Percentiles rank a stretch among this genome's conserved stretches.
phyloP scores from a whole-genome alignment of 192 early-diverging fungal genomes.

The Linnemannia zychae region DNA sequence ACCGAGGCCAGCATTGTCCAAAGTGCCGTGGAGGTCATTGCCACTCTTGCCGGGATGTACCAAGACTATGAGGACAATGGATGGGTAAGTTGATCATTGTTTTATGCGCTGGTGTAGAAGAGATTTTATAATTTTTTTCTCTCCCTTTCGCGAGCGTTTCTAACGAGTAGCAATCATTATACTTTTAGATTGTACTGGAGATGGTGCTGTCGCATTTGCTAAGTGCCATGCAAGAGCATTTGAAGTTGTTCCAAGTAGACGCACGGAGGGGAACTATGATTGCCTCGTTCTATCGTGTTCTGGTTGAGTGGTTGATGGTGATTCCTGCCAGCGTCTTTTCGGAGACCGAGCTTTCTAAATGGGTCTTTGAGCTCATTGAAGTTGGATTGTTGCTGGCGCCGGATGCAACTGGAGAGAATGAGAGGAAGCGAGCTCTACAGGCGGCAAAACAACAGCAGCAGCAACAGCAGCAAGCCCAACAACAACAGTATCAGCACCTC shows the following conservation, averaged over 20 bases:
- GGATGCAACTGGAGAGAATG: conserved; percentile 37
- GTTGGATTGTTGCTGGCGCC: conserved; percentile 57
- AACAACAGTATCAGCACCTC: conserved; percentile 4
- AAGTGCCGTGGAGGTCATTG: conserved; percentile 75
- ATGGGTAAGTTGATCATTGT: conserved; percentile 45
- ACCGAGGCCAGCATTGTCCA: conserved; percentile 70
- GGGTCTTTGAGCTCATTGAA: conserved; percentile 82
- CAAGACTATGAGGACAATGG: conserved; percentile 68
- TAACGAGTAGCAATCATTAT: too few species aligned
- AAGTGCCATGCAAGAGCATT: conserved; percentile 75
- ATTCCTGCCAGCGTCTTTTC: conserved; percentile 71
- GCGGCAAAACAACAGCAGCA: conserved; percentile 37
- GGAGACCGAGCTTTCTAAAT: conserved; percentile 70
- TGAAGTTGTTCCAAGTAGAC: conserved; percentile 61
- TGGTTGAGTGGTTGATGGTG: conserved; percentile 84
- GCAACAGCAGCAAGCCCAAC: conserved; percentile 17
- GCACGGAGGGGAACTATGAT: conserved; percentile 64
- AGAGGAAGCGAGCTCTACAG: conserved; percentile 31
- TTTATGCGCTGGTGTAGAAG: too few species aligned
- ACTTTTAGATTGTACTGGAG: conserved; percentile 60
- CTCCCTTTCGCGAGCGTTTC: too few species aligned
- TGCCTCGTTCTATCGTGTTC: conserved; percentile 75
- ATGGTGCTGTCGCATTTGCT: conserved; percentile 76
- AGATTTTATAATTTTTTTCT: neutral
- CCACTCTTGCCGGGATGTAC: conserved; percentile 71